A percentile compares a stretch with the other conserved stretches of the same genome.
Evolutionary conservation across 2,329 filamentous ascomycete species (phyloP).

Genomic region (Xylaria sp.): DNA sequence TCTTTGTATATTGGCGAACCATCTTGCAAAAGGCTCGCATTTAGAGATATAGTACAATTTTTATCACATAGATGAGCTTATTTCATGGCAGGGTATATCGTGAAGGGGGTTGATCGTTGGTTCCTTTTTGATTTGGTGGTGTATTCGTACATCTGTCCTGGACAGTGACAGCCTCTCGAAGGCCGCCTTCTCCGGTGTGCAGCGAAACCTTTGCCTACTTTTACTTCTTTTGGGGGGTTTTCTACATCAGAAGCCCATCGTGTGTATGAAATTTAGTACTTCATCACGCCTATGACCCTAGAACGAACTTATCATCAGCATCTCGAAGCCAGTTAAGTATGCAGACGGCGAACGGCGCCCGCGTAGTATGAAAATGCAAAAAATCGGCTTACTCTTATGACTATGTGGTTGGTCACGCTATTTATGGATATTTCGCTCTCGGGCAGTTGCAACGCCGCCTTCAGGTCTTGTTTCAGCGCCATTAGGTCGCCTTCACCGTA

Average conservation of each 20-base stretch:
- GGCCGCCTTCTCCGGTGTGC: background rate
- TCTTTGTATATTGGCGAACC: slow-evolving; percentile 30
- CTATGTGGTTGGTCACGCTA: slow-evolving; percentile 72
- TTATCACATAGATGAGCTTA: slow-evolving; percentile 9
- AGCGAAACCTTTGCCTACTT: background rate
- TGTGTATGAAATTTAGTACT: slow-evolving; percentile 34
- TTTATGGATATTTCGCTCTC: slow-evolving; percentile 60
- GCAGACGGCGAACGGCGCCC: background rate
- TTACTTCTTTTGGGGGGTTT: background rate
- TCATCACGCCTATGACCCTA: slow-evolving; percentile 34
- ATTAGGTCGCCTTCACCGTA: slow-evolving; percentile 77
- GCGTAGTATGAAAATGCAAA: background rate
- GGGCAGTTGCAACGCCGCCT: slow-evolving; percentile 61
- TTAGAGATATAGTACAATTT: slow-evolving; percentile 28
- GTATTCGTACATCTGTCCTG: slow-evolving; percentile 11
- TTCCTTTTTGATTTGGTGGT: background rate
- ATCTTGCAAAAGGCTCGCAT: slow-evolving; percentile 13
- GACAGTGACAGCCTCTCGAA: background rate
- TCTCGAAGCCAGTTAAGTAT: background rate
- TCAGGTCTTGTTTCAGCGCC: slow-evolving; percentile 68
- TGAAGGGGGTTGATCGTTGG: background rate
- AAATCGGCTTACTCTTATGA: slow-evolving; percentile 66
- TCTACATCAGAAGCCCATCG: slow-evolving; percentile 34
- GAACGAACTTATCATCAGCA: background rate
- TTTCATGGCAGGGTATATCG: slow-evolving; percentile 4